These are phyloP conservation scores for Penicillium waksmanii DNA, from an alignment of 495 filamentous ascomycete species.

Conservation along the genomic window DNA sequence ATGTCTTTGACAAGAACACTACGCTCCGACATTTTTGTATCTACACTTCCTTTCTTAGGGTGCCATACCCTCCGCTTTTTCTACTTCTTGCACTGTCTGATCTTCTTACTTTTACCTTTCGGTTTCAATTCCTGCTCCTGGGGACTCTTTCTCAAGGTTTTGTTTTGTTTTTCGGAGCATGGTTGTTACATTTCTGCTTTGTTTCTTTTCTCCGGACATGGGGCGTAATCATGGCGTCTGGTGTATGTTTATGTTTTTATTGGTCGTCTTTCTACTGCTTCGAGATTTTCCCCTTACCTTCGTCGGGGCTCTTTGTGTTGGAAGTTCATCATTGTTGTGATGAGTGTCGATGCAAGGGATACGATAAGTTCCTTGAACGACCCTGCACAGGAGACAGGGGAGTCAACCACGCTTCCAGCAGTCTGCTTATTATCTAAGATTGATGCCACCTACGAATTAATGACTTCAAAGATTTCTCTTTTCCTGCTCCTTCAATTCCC, in stretches of 20 bases:
- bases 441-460: constrained; percentile 12
- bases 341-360: neutral
- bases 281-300: neutral
- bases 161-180: constrained; percentile 13
- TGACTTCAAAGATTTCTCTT: constrained; percentile 6
- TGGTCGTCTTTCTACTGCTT: constrained; percentile 3
- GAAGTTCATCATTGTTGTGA: neutral
- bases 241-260: constrained; percentile 6
- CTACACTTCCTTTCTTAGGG: constrained; percentile 17
- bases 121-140: neutral
- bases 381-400: neutral
- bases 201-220: constrained; percentile 9
- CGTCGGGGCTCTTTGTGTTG: neutral
- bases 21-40: neutral
- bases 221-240: constrained; percentile 11
- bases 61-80: neutral
- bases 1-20: neutral
- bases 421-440: constrained; percentile 6
- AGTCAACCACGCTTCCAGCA: neutral
- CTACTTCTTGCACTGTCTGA: constrained; percentile 13
- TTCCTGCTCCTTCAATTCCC: neutral
- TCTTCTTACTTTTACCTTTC: constrained; percentile 11
- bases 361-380: neutral
- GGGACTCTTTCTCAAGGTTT: neutral
- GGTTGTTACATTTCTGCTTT: constrained; percentile 18